A percentile compares a stretch with the other conserved stretches of the same genome.
phyloP scores from a whole-genome alignment of 371 early-diverging fungal species.

The Circinella umbellata region DNA sequence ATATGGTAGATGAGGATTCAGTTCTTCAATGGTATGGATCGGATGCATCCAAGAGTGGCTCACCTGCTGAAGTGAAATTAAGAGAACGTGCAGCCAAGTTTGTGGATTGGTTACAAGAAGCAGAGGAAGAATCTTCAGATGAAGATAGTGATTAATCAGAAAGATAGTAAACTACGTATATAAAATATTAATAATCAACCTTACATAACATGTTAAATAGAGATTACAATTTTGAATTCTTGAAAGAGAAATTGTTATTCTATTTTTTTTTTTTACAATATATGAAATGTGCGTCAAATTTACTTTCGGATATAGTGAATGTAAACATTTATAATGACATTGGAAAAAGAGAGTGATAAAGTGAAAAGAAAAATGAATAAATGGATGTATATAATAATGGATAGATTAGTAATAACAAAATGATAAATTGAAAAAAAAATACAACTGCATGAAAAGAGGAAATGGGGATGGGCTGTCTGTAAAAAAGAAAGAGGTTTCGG shows the following conservation, averaged over 20 bases:
- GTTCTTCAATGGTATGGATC: conserved; percentile 77
- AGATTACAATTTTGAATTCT: too few species aligned
- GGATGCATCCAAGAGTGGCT: conserved; percentile 36
- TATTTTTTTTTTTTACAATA: too few species aligned
- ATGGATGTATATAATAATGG: too few species aligned
- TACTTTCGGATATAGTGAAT: too few species aligned
- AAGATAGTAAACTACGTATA: not conserved
- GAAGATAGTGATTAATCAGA: conserved; percentile 33
- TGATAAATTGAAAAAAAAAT: not conserved
- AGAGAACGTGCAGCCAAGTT: conserved; percentile 59
- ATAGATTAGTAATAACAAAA: not conserved
- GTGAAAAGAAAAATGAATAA: too few species aligned
- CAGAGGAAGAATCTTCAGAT: conserved; percentile 54
- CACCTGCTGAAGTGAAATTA: conserved; percentile 37
- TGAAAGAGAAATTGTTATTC: not conserved
- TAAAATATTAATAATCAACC: not conserved
- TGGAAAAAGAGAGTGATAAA: too few species aligned
- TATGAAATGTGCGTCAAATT: too few species aligned
- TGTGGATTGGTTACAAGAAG: conserved; percentile 74
- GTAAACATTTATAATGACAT: too few species aligned
- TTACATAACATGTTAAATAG: too few species aligned
- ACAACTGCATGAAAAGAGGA: not conserved
- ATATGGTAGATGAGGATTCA: conserved; percentile 86
- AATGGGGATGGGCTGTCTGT: too few species aligned
- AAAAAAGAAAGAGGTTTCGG: not conserved